Base-by-base conservation (phyloP, 768 basidiomycete species). In the Rossbeevera mucosa region DNA sequence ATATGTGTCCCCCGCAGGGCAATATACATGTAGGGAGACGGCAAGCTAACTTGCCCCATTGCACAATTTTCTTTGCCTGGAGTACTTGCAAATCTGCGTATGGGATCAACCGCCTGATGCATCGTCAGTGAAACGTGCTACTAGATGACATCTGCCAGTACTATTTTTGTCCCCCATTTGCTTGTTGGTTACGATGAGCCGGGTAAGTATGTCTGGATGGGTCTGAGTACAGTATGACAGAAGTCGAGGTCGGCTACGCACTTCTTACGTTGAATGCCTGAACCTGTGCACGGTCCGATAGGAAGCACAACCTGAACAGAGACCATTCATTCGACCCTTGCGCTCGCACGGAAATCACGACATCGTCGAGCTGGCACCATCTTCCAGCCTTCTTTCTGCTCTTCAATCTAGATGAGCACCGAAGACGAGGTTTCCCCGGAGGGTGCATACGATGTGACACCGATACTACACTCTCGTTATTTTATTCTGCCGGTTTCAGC, bases 401-500 rank as follows among this genome's bases (percentile, higher is more conserved):
- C 45, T 26, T 36, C 20, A 22, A 38, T 25, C 58, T 44, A 46
- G 28, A 68, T 68, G 67, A 28, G 59, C 28, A 20, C 49, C 3
- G 18, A 51, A 4, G 52, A 56, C 13, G 56, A 56, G 25, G 49
- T 28, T 38, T 13, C 24, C 24, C 33, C 51, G 14, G 55, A 53
- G 11, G 56, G 40, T 30, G 57, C 53, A 25, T 65, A 64, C 58
- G 69, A 69, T 52, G 47, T 55, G 52, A 69, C 68, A 3, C 65
- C 67, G 8, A 64, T 71, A 44, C 28, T 69, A 30, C 61, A 55
- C 25, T 69, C 78, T 31, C 83, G 86, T 47, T 74, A 82, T 63
- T 80, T 83, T 62, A 62, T 80, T 48, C 76, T 91, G 21, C 83
- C 87, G 0, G 76, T 74, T 18, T 76, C 79, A 5, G 86, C 82